phyloP scores from a whole-genome alignment of 2,329 filamentous ascomycete genomes.

The Colletotrichum shisoi region DNA sequence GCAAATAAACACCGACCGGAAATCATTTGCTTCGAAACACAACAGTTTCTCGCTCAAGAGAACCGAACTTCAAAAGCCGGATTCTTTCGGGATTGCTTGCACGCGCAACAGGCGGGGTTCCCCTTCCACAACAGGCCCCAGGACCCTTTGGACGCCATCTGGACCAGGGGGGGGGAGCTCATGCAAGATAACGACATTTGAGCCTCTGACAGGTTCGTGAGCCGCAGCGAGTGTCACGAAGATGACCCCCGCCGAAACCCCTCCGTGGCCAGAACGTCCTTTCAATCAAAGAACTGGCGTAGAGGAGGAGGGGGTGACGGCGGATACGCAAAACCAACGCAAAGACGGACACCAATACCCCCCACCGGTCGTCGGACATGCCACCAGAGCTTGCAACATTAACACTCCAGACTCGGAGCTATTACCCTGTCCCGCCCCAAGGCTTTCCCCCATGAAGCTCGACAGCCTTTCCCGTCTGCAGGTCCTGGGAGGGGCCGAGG shows the following conservation, averaged over 20 bases:
- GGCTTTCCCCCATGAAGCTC: slow-evolving; percentile 14
- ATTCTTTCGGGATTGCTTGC: slow-evolving; percentile 32
- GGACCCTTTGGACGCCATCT: slow-evolving; percentile 21
- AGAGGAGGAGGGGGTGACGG: neutral
- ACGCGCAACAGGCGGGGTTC: slow-evolving; percentile 16
- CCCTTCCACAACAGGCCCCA: slow-evolving; percentile 21
- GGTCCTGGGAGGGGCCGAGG: slow-evolving; percentile 18
- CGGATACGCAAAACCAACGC: slow-evolving; percentile 10
- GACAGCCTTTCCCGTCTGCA: slow-evolving; percentile 18
- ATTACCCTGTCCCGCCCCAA: slow-evolving; percentile 2
- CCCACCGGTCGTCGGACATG: slow-evolving; percentile 21
- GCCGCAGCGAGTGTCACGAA: neutral
- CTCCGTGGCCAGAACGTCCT: slow-evolving; percentile 15
- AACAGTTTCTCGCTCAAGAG: slow-evolving; percentile 6
- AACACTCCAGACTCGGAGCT: slow-evolving; percentile 13
- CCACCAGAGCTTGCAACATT: slow-evolving; percentile 12
- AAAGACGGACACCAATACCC: neutral
- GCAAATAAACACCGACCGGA: neutral
- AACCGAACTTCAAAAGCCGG: slow-evolving; percentile 13
- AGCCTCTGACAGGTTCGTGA: slow-evolving; percentile 21
- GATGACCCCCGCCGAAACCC: neutral
- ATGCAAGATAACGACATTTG: slow-evolving; percentile 37
- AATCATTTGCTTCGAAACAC: neutral
- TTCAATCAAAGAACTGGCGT: slow-evolving; percentile 19
- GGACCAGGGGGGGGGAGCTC: neutral